phyloP scores from a whole-genome alignment of 805 yeast species.

The Torulaspora quercuum region DNA sequence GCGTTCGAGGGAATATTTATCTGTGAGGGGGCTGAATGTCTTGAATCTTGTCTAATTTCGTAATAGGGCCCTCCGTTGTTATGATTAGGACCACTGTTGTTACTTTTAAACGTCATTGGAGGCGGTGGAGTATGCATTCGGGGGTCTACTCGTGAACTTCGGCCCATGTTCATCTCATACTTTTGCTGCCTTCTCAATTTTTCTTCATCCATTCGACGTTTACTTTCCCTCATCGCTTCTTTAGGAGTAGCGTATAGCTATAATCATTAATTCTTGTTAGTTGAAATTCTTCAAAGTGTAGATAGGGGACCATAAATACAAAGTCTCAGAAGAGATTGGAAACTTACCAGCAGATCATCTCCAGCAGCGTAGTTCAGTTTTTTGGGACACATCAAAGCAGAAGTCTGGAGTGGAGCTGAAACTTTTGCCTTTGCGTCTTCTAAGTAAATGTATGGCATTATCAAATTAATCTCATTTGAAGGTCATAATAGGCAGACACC shows the following conservation, averaged over 20 bases:
- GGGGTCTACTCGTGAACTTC: conserved; percentile 17
- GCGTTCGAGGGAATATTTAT: not conserved
- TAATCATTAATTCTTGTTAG: conserved; percentile 8
- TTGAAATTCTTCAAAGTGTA: conserved; percentile 4
- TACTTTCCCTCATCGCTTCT: conserved; percentile 34
- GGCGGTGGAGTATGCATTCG: conserved; percentile 24
- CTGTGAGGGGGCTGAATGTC: conserved; percentile 9
- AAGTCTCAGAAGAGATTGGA: too few species aligned
- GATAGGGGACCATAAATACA: not conserved
- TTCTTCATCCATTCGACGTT: conserved; percentile 29
- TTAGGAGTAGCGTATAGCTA: conserved; percentile 37
- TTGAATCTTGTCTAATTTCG: conserved; percentile 6
- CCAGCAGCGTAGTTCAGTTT: conserved; percentile 36
- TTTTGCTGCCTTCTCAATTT: conserved; percentile 25
- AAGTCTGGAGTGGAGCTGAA: too few species aligned
- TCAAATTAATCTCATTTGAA: too few species aligned
- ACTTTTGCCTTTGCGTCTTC: too few species aligned
- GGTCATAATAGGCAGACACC: too few species aligned
- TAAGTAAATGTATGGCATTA: too few species aligned
- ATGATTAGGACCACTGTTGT: not conserved
- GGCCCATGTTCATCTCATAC: conserved; percentile 19
- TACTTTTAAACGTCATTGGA: not conserved
- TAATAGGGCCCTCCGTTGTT: conserved; percentile 5
- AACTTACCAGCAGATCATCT: conserved; percentile 32
- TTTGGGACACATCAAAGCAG: conserved; percentile 29